These are phyloP conservation scores for Aspergillus asperescens DNA, from an alignment of 495 filamentous ascomycete genomes.

Conservation along the genomic window DNA sequence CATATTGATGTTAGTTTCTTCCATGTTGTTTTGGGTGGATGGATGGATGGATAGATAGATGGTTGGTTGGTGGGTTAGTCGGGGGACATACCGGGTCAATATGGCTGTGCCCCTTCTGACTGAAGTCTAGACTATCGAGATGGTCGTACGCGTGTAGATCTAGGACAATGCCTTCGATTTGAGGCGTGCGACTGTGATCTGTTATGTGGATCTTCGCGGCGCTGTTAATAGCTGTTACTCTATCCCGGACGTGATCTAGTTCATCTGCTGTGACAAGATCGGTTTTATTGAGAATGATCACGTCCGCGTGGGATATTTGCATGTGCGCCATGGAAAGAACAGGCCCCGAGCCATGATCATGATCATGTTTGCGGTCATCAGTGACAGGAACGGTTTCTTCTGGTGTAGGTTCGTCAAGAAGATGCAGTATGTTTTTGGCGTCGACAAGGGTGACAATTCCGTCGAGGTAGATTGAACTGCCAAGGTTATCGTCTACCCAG, in stretches of 20 bases:
- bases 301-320: constrained; percentile 96
- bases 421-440: constrained; percentile 81
- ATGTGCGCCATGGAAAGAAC: constrained; percentile 85
- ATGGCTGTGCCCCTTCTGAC: constrained; percentile 66
- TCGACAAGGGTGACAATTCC: constrained; percentile 96
- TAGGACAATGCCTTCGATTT: constrained; percentile 77
- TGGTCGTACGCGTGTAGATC: constrained; percentile 92
- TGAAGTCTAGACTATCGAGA: constrained; percentile 61
- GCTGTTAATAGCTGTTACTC: constrained; percentile 80
- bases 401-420: constrained; percentile 67
- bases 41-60: no score
- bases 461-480: constrained; percentile 90
- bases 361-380: constrained; percentile 42
- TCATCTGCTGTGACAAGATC: constrained; percentile 73
- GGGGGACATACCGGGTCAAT: constrained; percentile 66
- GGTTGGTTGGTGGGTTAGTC: background rate
- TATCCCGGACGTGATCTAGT: constrained; percentile 55
- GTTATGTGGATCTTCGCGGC: constrained; percentile 82
- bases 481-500: constrained; percentile 94
- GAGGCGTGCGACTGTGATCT: constrained; percentile 67
- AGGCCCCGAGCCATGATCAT: constrained; percentile 48
- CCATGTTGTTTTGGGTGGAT: background rate
- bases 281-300: constrained; percentile 90
- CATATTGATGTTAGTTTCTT: no score
- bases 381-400: constrained; percentile 44